Evolutionary conservation across 73 alveolate genomes (phyloP).

Genomic region (Paramecium sexaurelia): DNA sequence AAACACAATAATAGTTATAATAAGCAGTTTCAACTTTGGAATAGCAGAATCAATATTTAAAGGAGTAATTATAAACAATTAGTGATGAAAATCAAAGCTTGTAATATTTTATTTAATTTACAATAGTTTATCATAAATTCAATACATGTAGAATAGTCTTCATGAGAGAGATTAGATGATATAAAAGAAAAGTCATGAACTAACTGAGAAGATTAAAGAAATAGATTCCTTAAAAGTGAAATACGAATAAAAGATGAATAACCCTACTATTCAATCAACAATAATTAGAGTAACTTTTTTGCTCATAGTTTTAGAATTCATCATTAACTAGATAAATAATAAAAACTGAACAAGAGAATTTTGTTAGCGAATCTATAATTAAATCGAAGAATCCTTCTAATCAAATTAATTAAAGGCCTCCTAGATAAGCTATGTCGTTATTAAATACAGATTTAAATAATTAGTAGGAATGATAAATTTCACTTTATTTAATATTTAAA

Average conservation of each 20-base stretch:
- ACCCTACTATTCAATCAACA: neutral
- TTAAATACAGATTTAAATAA: neutral
- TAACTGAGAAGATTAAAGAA: conserved; percentile 18
- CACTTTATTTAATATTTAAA: neutral
- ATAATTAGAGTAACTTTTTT: neutral
- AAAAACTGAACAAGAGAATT: neutral
- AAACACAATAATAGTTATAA: neutral
- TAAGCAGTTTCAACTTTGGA: neutral
- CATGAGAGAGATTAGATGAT: conserved; percentile 36
- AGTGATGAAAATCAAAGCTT: neutral
- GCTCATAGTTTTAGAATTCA: neutral
- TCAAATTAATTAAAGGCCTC: neutral
- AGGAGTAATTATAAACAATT: neutral
- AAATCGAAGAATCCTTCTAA: neutral
- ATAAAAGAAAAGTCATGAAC: conserved; percentile 4
- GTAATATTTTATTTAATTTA: neutral
- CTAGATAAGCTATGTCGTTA: neutral
- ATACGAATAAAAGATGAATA: neutral
- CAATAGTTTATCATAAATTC: neutral
- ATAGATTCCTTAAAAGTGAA: neutral
- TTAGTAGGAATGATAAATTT: neutral
- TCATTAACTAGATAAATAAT: neutral
- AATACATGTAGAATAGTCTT: neutral
- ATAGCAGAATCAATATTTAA: neutral
- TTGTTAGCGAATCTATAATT: neutral